Evolutionary conservation across 495 filamentous ascomycete genomes (phyloP), one percentile per base, ranked within the genome.

Genomic region (Podospora appendiculata): DNA sequence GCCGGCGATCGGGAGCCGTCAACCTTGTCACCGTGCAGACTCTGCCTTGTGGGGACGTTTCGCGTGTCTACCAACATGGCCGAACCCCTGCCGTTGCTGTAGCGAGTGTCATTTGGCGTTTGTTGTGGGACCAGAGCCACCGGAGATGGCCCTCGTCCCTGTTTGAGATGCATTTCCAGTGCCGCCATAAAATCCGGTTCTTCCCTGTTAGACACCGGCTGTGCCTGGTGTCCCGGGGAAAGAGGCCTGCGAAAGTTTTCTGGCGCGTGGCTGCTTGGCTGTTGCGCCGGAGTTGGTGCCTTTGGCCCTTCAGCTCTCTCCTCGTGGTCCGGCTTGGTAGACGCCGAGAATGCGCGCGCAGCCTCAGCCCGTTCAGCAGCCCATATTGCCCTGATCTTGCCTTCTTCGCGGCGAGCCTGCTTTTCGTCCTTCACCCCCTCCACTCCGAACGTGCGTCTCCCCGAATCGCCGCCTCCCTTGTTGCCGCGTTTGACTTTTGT

Each of bases 351-450:
- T 36, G 53, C 38, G 0, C 59, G 53, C 7, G 55, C 54, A 7
- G 52, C 45, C 12, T 58, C 60, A 12, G 11, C 51, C 10, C 62
- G 60, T 3, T 65, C 55, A 41, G 60, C 55, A 32, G 62, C 62
- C 65, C 64, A 68, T 58, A 59, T 66, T n/a, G 57, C 60, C 18
- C 58, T 56, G 16, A 57, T 58, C 47, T 63, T 57, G 17, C 57
- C 58, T 48, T 60, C 62, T 50, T 57, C 55, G 17, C 47, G 57
- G 17, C 59, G 69, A 11, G 59, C 52, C 50, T 63, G 62, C 41
- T 61, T 62, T 19, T 60, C 57, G 6, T 54, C 45, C 36, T 53
- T 47, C 25, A 59, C 61, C 32, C 52, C 59, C 41, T 62, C 63
- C n/a, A 60, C 62, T 6, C 57, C 57, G 16, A 58, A 51, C 34